Conservation (phyloP, 768 basidiomycete genomes). For the Pisolithus tinctorius region DNA sequence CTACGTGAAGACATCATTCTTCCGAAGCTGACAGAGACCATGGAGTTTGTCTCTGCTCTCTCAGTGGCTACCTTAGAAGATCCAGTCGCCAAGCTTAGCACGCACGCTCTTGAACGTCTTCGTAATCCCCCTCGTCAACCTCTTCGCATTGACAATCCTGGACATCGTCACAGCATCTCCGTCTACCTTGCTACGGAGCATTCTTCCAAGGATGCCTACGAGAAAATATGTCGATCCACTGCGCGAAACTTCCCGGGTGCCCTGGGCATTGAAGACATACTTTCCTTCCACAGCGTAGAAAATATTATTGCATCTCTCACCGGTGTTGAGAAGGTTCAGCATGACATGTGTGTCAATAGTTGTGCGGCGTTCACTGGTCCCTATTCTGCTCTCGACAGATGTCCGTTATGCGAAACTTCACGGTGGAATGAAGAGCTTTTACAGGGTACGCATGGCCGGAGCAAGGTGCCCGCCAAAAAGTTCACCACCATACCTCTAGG, state of each 20-base stretch:
- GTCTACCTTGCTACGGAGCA: conserved; percentile 5
- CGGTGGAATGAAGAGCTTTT: neutral
- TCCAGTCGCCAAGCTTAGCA: neutral
- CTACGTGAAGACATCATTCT: neutral
- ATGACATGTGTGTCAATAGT: conserved; percentile 11
- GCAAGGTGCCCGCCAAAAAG: conserved; percentile 4
- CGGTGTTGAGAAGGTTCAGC: neutral
- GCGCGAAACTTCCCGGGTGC: neutral
- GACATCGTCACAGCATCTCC: neutral
- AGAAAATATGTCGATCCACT: neutral
- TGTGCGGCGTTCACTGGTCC: too few relatives aligned
- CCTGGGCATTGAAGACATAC: conserved; percentile 6
- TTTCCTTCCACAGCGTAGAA: conserved; percentile 7
- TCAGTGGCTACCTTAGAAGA: neutral
- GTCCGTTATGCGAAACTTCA: conserved; percentile 24
- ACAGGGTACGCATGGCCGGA: neutral
- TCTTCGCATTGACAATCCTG: conserved; percentile 1
- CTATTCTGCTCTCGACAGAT: conserved; percentile 4
- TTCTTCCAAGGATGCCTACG: conserved; percentile 4
- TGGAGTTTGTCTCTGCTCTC: neutral
- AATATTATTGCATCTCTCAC: conserved; percentile 2
- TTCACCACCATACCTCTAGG: conserved; percentile 15
- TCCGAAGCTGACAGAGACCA: neutral
- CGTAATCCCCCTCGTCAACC: conserved; percentile 1
- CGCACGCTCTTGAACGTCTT: neutral